These are phyloP conservation scores for Mycena alexandri DNA, from an alignment of 768 basidiomycete species.

Conservation along the genomic window DNA sequence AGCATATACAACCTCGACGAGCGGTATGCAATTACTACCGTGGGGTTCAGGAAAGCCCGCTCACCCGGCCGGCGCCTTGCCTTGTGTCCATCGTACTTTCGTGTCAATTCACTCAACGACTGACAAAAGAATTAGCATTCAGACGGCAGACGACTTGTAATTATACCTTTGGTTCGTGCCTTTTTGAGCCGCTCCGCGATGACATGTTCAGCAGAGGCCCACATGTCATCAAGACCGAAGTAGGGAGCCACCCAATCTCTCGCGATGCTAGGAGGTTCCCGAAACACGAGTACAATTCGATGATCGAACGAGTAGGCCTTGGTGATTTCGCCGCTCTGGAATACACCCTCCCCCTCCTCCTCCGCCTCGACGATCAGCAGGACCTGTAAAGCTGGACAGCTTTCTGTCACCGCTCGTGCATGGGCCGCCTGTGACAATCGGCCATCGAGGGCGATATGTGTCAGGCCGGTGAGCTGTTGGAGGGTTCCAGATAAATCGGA, in stretches of 20 bases:
- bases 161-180: too few relatives aligned
- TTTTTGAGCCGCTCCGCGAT: neutral
- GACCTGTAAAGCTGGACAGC: conserved; percentile 1
- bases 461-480: conserved; percentile 9
- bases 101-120: too few relatives aligned
- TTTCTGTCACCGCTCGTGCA: neutral
- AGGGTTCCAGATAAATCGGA: neutral
- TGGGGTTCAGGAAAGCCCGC: too few relatives aligned
- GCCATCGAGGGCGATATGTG: conserved; percentile 11
- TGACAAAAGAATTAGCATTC: too few relatives aligned
- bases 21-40: too few relatives aligned
- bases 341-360: neutral
- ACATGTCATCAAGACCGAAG: neutral
- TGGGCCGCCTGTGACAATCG: neutral
- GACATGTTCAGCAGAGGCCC: conserved; percentile 6
- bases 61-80: too few relatives aligned
- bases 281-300: conserved; percentile 2
- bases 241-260: neutral
- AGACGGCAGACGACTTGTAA: too few relatives aligned
- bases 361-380: neutral
- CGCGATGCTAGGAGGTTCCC: too few relatives aligned
- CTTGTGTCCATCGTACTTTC: too few relatives aligned
- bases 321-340: too few relatives aligned
- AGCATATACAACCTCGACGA: too few relatives aligned
- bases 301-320: neutral